Base-by-base conservation (phyloP, 2,329 filamentous ascomycete species). In the Fusarium xylarioides region DNA sequence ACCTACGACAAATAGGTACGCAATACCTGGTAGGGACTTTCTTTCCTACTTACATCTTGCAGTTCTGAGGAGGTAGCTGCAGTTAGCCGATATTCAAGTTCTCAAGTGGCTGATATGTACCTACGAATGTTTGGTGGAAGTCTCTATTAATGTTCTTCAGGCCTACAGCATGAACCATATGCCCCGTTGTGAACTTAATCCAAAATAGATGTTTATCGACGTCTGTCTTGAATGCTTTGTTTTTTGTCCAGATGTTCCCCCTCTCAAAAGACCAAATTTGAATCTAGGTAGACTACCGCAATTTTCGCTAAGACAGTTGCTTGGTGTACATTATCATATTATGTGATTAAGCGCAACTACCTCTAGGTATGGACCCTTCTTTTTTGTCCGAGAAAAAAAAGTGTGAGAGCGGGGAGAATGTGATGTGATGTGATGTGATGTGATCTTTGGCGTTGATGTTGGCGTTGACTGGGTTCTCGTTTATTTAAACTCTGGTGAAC, bases 31-130 rank as follows among this genome's bases (percentile, higher is more conserved):
- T 42, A 42, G 40, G 40, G 16, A 43, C 42, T 28, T 15, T 15
- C 44, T 26, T 26, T 26, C 26, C 26, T 28, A 46, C 44, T 15
- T 43, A 23, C 42, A 28, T 46, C 44, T 35, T 26, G 21, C 40
- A 30, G 16, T 28, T 18, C 43, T 38, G 23, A 26, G 49, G 32
- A 37, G 21, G 18, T 37, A 30, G 61, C 54, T 66, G 70, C 46
- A 58, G 62, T 61, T 62, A 73, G 49, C 66, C 70, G 70, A 50
- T 64, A 58, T 34, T 56, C 50, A 35, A 28, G 18, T 38, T 28
- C 34, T 53, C 34, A 35, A 52, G 54, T 46, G 55, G 54, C 53
- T 28, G 37, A 50, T 68, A 32, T 15, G 21, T 30, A 30, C 14
- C 14, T 26, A 44, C 12, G 11, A 23, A 32, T 49, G 15, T 30